Evolutionary conservation across 2,329 filamentous ascomycete species (phyloP).

Genomic region (Aspergillus floridensis): DNA sequence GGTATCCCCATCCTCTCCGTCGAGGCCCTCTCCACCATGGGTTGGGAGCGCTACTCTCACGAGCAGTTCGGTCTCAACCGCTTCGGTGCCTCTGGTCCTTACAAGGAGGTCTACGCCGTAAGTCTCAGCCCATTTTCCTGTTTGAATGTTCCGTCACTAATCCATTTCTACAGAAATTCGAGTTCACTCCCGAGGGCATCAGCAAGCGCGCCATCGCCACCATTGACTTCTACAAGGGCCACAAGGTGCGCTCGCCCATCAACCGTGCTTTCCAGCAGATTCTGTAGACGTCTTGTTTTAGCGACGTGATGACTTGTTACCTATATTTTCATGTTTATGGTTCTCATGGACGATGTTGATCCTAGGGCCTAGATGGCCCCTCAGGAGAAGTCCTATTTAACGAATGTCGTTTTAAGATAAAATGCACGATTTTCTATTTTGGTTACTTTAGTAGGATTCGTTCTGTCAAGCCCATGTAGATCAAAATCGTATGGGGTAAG

Average conservation of each 20-base stretch:
- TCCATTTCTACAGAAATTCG: conserved; percentile 72
- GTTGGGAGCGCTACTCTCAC: conserved; percentile 98
- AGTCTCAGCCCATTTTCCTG: conserved; percentile 30
- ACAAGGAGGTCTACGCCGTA: conserved; percentile 96
- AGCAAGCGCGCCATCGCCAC: conserved; percentile 91
- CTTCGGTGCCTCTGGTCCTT: conserved; percentile 95
- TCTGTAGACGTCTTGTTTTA: conserved; percentile 59
- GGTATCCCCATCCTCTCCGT: conserved; percentile 90
- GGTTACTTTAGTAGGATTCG: not conserved
- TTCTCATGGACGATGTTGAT: conserved; percentile 25
- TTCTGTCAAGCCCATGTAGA: too few relatives aligned
- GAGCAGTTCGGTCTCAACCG: conserved; percentile 99
- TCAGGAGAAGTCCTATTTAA: conserved; percentile 18
- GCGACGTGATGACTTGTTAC: conserved; percentile 16
- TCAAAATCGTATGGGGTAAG: too few relatives aligned
- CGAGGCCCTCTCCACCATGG: conserved; percentile 95
- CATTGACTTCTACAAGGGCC: conserved; percentile 95
- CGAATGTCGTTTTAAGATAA: conserved; percentile 22
- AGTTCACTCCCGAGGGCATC: conserved; percentile 96
- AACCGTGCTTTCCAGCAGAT: conserved; percentile 98
- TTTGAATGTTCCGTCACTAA: conserved; percentile 7
- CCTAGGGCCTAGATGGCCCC: conserved; percentile 2
- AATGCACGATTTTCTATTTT: conserved; percentile 2
- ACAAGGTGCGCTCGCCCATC: conserved; percentile 88
- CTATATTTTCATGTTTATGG: conserved; percentile 27